phyloP scores from a whole-genome alignment of 2,329 filamentous ascomycete species.

The Conoideocrella luteorostrata region DNA sequence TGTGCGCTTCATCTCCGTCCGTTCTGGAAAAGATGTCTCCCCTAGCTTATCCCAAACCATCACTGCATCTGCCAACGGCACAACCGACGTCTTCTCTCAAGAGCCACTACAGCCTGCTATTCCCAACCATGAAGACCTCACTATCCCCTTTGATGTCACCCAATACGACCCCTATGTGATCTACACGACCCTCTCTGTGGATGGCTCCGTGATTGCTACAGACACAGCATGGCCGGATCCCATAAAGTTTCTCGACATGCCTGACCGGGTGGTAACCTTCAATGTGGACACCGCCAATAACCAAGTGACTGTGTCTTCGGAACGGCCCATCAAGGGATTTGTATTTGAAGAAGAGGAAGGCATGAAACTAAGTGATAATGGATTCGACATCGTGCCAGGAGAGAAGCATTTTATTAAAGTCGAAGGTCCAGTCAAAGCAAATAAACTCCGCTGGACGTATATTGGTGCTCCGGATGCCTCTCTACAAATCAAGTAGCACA shows the following conservation, averaged over 20 bases:
- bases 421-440: conserved; percentile 3
- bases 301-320: conserved; percentile 24
- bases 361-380: conserved; percentile 47
- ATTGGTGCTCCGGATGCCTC: too few relatives aligned
- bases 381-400: conserved; percentile 51
- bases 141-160: conserved; percentile 22
- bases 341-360: conserved; percentile 43
- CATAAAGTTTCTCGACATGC: conserved; percentile 51
- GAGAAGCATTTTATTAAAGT: conserved; percentile 18
- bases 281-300: conserved; percentile 14
- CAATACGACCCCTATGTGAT: conserved; percentile 41
- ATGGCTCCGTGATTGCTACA: conserved; percentile 33
- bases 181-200: conserved; percentile 33
- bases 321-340: conserved; percentile 50
- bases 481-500: too few relatives aligned
- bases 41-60: conserved; percentile 18
- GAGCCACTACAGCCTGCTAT: conserved; percentile 3
- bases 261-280: conserved; percentile 32
- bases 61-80: conserved; percentile 27
- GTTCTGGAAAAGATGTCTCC: conserved; percentile 29
- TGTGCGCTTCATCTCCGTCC: conserved; percentile 35
- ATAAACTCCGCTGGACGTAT: too few relatives aligned
- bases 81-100: conserved; percentile 27
- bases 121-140: not conserved
- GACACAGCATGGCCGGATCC: conserved; percentile 57